phyloP scores from a whole-genome alignment of 163 green algal genomes.

The Scenedesmus sp. region DNA sequence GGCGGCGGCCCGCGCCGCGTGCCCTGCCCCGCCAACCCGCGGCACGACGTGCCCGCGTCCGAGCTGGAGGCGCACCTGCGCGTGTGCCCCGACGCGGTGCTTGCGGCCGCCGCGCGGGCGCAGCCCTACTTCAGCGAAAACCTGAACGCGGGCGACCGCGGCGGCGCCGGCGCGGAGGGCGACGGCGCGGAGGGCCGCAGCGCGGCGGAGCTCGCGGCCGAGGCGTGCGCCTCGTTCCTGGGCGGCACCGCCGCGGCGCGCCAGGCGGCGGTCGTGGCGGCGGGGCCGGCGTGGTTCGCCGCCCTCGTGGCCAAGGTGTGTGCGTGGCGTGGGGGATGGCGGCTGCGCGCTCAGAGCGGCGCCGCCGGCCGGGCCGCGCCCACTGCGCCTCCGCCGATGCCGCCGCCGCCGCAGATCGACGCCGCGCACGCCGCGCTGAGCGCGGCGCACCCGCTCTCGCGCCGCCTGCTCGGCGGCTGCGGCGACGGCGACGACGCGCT shows the following conservation, averaged over 20 bases:
- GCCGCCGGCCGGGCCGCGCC: not conserved
- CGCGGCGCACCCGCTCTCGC: not conserved
- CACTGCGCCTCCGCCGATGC: not conserved
- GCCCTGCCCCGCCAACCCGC: constrained; percentile 64
- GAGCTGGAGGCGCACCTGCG: constrained; percentile 62
- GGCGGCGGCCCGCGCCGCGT: constrained; percentile 44
- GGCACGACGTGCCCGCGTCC: constrained; percentile 54
- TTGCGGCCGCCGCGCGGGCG: constrained; percentile 19
- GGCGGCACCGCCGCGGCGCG: constrained; percentile 27
- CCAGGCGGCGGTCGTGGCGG: constrained; percentile 37
- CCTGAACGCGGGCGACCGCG: constrained; percentile 49
- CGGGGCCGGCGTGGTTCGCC: constrained; percentile 45
- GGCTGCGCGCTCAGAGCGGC: no score
- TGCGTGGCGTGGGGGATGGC: no score
- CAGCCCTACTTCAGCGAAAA: constrained; percentile 57
- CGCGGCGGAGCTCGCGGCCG: not conserved
- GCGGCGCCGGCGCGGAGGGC: constrained; percentile 11
- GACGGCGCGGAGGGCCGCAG: not conserved
- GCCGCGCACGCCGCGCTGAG: constrained; percentile 20
- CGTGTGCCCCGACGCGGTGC: constrained; percentile 43
- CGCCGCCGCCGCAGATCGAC: constrained; percentile 29
- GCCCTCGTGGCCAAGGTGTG: constrained; percentile 48
- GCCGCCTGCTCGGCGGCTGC: not conserved
- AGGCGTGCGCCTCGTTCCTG: constrained; percentile 23
- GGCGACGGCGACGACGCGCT: not conserved